Conservation (phyloP, 2,329 filamentous ascomycete genomes). For the Hypoxylon sp. region DNA sequence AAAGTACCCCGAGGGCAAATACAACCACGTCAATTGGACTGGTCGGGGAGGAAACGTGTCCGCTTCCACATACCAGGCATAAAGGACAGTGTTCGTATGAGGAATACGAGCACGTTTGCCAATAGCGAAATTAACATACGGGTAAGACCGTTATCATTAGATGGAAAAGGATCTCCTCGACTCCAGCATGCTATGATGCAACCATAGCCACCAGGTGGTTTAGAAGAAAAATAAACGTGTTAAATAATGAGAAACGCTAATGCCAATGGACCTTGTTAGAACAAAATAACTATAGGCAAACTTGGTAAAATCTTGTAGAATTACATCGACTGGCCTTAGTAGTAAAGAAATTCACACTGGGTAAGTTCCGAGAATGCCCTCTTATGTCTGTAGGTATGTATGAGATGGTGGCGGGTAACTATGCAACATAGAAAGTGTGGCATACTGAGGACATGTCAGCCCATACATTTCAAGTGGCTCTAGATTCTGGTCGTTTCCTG, state of each 20-base stretch:
- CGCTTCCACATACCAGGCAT: conserved; percentile 97
- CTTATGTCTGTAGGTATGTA: too few species aligned
- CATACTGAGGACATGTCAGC: too few species aligned
- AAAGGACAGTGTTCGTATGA: conserved; percentile 56
- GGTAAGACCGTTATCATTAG: conserved; percentile 47
- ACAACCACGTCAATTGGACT: conserved; percentile 99
- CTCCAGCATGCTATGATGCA: conserved; percentile 47
- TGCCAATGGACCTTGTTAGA: conserved; percentile 6
- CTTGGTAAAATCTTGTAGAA: background rate
- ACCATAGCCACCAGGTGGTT: conserved; percentile 23
- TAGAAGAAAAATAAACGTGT: conserved; percentile 37
- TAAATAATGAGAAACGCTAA: conserved; percentile 33
- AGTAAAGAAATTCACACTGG: too few species aligned
- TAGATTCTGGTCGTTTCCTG: too few species aligned
- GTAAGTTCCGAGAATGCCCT: too few species aligned
- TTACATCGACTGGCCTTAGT: background rate
- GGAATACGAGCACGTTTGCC: conserved; percentile 35
- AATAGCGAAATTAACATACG: conserved; percentile 40
- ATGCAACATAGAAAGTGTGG: too few species aligned
- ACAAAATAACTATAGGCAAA: background rate
- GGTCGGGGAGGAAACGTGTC: conserved; percentile 97
- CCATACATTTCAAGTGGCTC: too few species aligned
- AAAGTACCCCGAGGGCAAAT: conserved; percentile 86
- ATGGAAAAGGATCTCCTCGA: conserved; percentile 45
- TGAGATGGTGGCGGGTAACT: too few species aligned